phyloP scores from a whole-genome alignment of 2,329 filamentous ascomycete species.

The Talaromyces sp. region DNA sequence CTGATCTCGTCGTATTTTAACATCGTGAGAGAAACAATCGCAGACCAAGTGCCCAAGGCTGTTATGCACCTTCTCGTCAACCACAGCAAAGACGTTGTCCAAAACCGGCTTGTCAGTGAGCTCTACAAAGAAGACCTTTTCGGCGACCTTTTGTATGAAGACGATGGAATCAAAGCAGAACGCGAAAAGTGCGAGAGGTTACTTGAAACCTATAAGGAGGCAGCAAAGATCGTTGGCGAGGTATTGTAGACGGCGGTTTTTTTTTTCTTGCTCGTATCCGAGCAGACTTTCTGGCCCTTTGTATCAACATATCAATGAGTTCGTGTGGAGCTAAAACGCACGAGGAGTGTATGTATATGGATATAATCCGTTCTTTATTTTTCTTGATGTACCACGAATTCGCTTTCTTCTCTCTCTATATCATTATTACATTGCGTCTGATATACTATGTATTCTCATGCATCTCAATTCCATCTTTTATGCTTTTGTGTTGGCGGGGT shows the following conservation, averaged over 20 bases:
- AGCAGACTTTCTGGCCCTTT: neutral
- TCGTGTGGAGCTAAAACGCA: neutral
- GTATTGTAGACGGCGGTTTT: slow-evolving; percentile 59
- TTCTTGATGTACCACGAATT: neutral
- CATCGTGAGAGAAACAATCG: slow-evolving; percentile 97
- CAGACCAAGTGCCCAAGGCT: slow-evolving; percentile 96
- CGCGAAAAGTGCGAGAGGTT: slow-evolving; percentile 98
- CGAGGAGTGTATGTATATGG: slow-evolving; percentile 3
- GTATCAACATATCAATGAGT: neutral
- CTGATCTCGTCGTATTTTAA: slow-evolving; percentile 99
- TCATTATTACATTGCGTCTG: neutral
- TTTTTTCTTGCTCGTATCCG: neutral
- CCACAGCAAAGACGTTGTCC: slow-evolving; percentile 95
- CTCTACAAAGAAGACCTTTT: slow-evolving; percentile 91
- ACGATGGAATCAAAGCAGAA: slow-evolving; percentile 95
- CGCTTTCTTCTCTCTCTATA: neutral
- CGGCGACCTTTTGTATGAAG: slow-evolving; percentile 90
- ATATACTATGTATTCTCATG: neutral
- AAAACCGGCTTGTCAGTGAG: slow-evolving; percentile 92
- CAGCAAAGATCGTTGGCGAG: slow-evolving; percentile 96
- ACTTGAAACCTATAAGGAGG: slow-evolving; percentile 91
- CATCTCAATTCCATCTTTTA: neutral
- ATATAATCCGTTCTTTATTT: neutral
- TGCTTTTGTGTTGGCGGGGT: neutral
- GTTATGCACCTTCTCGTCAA: slow-evolving; percentile 99